These are phyloP conservation scores for Pseudonitzschia delicatissima DNA, from an alignment of 108 stramenopile genomes.

Conservation along the genomic window DNA sequence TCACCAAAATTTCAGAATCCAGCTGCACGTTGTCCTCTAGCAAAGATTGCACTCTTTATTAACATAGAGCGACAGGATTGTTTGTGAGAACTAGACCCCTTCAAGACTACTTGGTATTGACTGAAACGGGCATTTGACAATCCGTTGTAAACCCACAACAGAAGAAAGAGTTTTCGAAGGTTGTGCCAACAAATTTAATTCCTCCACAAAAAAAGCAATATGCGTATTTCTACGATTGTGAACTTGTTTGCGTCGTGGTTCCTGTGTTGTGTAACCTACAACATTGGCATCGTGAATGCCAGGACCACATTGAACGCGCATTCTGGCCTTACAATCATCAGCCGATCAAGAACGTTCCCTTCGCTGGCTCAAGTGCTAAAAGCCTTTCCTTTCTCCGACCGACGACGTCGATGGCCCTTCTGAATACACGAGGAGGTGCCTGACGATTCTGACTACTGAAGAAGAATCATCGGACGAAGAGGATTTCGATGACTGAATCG, in stretches of 20 bases:
- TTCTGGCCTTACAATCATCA: not conserved
- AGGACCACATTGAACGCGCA: not conserved
- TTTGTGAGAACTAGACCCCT: no score
- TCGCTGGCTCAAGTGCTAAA: no score
- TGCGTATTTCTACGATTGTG: not conserved
- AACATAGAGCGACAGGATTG: no score
- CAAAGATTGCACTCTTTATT: no score
- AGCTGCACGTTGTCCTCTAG: no score
- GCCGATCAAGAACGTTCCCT: not conserved
- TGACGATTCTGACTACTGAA: constrained; percentile 7
- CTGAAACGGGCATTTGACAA: no score
- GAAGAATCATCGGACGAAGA: constrained; percentile 29
- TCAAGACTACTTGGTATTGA: no score
- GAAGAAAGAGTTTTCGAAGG: no score
- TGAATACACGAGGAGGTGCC: constrained; percentile 19
- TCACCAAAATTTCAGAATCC: no score
- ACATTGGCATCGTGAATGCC: not conserved
- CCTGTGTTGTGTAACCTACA: not conserved
- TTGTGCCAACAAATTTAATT: no score
- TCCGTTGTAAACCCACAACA: no score
- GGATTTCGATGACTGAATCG: constrained; percentile 44
- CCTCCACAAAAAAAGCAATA: no score
- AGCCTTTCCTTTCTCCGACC: not conserved
- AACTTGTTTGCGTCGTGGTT: not conserved
- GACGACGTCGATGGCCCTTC: not conserved